Evolutionary conservation across 1,284 basidiomycete species (phyloP).

Genomic region (Fomitopsis betulina): DNA sequence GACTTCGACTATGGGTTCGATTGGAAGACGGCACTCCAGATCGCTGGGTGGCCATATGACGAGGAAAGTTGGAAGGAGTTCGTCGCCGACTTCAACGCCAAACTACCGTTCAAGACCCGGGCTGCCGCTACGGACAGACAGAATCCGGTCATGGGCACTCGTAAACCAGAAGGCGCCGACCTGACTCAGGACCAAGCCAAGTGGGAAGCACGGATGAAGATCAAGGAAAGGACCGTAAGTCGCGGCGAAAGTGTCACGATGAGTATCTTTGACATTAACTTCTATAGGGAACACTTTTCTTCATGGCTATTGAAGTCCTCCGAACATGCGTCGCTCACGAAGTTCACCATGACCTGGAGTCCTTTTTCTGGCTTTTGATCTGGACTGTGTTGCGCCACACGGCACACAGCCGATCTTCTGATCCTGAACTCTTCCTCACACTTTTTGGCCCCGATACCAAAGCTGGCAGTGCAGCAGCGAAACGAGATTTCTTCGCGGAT

Average conservation of each 20-base stretch:
- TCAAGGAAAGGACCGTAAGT: background rate
- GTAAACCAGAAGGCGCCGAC: background rate
- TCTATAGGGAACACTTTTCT: slow-evolving; percentile 9
- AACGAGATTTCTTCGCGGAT: no score
- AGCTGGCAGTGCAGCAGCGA: no score
- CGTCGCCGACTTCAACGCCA: background rate
- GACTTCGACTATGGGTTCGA: slow-evolving; percentile 13
- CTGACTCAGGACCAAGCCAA: background rate
- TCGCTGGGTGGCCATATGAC: background rate
- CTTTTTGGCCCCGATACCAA: no score
- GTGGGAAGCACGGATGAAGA: no score
- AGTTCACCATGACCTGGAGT: slow-evolving; percentile 13
- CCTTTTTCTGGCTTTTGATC: slow-evolving; percentile 13
- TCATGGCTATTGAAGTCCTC: slow-evolving; percentile 7
- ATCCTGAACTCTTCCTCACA: no score
- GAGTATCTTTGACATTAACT: background rate
- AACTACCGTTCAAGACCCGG: background rate
- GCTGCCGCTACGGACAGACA: background rate
- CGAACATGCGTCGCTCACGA: background rate
- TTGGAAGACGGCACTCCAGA: slow-evolving; percentile 3
- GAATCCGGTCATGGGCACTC: background rate
- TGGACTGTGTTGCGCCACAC: slow-evolving; percentile 14
- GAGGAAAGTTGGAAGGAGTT: background rate
- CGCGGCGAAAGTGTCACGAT: background rate
- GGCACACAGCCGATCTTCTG: no score